Evolutionary conservation across 768 basidiomycete genomes (phyloP).

Genomic region (Boletus coccyginus): DNA sequence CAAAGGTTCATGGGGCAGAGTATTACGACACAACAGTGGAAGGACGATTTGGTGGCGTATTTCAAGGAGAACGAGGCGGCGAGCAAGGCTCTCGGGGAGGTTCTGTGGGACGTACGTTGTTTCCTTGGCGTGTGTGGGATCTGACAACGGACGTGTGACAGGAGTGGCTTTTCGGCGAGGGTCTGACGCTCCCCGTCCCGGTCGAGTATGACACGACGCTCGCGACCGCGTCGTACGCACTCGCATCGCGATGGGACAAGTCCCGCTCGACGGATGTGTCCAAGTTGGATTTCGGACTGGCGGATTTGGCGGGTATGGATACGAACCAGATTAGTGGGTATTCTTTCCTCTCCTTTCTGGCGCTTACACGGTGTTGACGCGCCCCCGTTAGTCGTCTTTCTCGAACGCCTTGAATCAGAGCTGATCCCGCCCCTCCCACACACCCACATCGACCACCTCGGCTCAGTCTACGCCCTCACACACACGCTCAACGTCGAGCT

Average conservation of each 20-base stretch:
- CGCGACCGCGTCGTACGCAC: constrained; percentile 63
- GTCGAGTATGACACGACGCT: constrained; percentile 75
- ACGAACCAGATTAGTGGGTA: constrained; percentile 75
- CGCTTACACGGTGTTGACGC: neutral
- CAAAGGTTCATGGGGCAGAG: constrained; percentile 77
- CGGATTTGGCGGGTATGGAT: constrained; percentile 63
- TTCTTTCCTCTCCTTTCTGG: neutral
- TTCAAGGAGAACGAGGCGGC: constrained; percentile 54
- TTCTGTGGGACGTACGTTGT: constrained; percentile 75
- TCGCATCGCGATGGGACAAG: constrained; percentile 73
- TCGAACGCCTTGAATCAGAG: constrained; percentile 65
- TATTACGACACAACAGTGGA: constrained; percentile 84
- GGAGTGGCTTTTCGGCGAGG: constrained; percentile 85
- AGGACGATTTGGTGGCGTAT: constrained; percentile 70
- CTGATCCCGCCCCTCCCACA: constrained; percentile 55
- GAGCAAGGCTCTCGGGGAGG: constrained; percentile 60
- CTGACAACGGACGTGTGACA: constrained; percentile 20
- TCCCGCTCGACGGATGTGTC: constrained; percentile 50
- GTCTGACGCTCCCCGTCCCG: constrained; percentile 65
- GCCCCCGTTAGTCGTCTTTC: constrained; percentile 63
- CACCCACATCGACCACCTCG: constrained; percentile 58
- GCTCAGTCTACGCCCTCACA: constrained; percentile 43
- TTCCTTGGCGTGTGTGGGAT: neutral
- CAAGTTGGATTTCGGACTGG: constrained; percentile 50
- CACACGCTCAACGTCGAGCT: constrained; percentile 70